A percentile compares a stretch with the other conserved stretches of the same genome.
These are phyloP conservation scores for Capronia epimyces DNA, from an alignment of 2,329 filamentous ascomycete species.

Conservation along the genomic window DNA sequence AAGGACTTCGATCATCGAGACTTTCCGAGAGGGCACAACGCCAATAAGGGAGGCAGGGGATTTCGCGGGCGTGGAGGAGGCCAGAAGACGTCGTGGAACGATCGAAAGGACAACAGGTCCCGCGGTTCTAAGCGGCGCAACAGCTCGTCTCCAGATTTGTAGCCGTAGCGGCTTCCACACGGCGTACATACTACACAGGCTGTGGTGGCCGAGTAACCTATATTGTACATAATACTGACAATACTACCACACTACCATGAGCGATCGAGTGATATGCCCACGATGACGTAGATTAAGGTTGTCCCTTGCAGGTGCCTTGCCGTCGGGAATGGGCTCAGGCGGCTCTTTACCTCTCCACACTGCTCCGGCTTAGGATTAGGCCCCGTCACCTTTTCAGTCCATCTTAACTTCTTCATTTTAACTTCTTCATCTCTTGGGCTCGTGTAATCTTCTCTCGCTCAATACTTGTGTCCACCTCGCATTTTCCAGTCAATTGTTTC, in stretches of 20 bases:
- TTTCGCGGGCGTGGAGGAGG: slow-evolving; percentile 2
- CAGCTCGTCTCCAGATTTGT: slow-evolving; percentile 21
- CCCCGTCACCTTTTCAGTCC: not conserved
- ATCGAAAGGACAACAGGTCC: slow-evolving; percentile 1
- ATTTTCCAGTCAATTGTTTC: not conserved
- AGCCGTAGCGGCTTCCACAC: not conserved
- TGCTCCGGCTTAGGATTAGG: not conserved
- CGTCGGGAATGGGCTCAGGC: too few species aligned
- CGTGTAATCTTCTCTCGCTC: slow-evolving; percentile 2
- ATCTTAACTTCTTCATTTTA: too few species aligned
- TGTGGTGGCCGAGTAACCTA: too few species aligned
- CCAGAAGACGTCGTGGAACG: slow-evolving; percentile 13
- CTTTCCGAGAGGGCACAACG: slow-evolving; percentile 5
- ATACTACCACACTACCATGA: too few species aligned
- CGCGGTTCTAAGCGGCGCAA: slow-evolving; percentile 13
- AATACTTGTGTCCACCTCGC: not conserved
- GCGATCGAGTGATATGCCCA: not conserved
- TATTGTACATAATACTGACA: too few species aligned
- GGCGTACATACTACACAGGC: not conserved
- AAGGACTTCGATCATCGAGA: slow-evolving; percentile 15
- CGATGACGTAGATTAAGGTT: not conserved
- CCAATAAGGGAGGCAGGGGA: not conserved
- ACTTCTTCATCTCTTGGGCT: slow-evolving; percentile 2
- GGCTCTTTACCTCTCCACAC: not conserved
- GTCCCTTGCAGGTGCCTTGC: not conserved